These are phyloP conservation scores for Aspergillus caelatus DNA, from an alignment of 2,329 filamentous ascomycete genomes.

Conservation along the genomic window DNA sequence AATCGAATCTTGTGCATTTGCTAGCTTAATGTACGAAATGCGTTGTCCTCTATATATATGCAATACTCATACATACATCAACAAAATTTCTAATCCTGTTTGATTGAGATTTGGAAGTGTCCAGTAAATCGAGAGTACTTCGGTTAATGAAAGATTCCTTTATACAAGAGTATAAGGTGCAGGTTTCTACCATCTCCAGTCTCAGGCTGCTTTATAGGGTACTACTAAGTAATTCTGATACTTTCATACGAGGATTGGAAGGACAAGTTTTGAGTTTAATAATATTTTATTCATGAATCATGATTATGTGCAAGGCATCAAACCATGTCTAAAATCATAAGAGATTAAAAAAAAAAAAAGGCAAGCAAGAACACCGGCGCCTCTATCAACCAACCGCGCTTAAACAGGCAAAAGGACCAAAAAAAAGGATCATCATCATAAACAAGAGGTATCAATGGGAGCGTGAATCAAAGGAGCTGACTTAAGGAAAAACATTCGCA, in stretches of 20 bases:
- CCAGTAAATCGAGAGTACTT: not conserved
- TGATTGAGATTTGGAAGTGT: not conserved
- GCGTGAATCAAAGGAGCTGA: not conserved
- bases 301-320: conserved; percentile 8
- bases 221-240: not conserved
- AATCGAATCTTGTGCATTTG: no score
- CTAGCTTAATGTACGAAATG: no score
- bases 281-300: conserved; percentile 9
- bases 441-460: conserved; percentile 10
- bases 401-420: conserved; percentile 25
- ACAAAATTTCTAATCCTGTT: not conserved
- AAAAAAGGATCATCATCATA: conserved; percentile 24
- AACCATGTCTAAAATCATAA: conserved; percentile 6
- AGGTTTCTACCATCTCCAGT: not conserved
- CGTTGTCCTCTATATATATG: not conserved
- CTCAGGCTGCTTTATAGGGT: not conserved
- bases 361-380: conserved; percentile 26
- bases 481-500: conserved; percentile 5
- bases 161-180: not conserved
- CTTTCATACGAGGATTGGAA: not conserved
- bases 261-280: conserved; percentile 4
- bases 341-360: not conserved
- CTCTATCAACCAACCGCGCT: conserved; percentile 33
- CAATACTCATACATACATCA: not conserved
- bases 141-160: not conserved